These are phyloP conservation scores for Globisporangium alternatum DNA, from an alignment of 352 stramenopile species.

Conservation along the genomic window DNA sequence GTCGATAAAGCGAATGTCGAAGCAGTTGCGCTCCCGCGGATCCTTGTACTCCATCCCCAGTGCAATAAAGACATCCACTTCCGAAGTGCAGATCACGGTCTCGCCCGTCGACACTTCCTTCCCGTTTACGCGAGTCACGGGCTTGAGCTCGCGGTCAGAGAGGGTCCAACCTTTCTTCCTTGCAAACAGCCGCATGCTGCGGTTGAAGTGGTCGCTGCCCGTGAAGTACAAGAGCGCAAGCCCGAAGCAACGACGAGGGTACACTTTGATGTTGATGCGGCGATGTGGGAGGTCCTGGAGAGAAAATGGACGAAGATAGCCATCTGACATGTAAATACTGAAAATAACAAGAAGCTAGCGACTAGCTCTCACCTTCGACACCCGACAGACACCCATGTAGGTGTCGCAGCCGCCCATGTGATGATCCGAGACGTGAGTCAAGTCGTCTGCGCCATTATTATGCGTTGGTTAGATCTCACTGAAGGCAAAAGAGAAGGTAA, in stretches of 20 bases:
- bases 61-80: conserved; percentile 85
- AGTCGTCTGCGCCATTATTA: conserved; percentile 39
- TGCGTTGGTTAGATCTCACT: not conserved
- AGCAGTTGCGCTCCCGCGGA: conserved; percentile 71
- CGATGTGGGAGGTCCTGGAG: conserved; percentile 45
- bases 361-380: conserved; percentile 38
- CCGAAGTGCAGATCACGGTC: conserved; percentile 70
- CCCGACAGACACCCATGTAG: conserved; percentile 85
- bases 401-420: conserved; percentile 56
- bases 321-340: conserved; percentile 1
- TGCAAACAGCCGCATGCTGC: conserved; percentile 78
- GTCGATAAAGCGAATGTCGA: conserved; percentile 78
- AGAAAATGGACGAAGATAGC: conserved; percentile 5
- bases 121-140: conserved; percentile 50
- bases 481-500: not conserved
- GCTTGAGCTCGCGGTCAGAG: conserved; percentile 67
- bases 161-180: conserved; percentile 79
- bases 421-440: conserved; percentile 62
- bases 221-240: conserved; percentile 91
- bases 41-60: conserved; percentile 85
- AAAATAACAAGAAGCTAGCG: not conserved
- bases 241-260: conserved; percentile 71
- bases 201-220: conserved; percentile 90
- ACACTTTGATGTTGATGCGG: conserved; percentile 86
- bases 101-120: conserved; percentile 61